phyloP scores from a whole-genome alignment of 345 rosid genomes.

The Sonneratia caseolaris region DNA sequence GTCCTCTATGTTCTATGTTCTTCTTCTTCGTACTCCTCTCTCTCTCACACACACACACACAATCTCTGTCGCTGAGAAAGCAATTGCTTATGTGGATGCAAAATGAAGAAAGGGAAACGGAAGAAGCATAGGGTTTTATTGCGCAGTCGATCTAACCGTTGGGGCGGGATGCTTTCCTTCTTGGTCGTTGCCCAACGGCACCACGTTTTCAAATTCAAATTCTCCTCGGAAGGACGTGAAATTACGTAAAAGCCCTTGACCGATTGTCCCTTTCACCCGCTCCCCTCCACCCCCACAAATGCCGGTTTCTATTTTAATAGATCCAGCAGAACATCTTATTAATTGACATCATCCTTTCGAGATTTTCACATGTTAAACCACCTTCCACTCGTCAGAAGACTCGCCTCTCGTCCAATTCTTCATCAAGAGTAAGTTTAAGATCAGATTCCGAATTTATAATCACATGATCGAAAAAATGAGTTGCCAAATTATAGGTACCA shows the following conservation, averaged over 20 bases:
- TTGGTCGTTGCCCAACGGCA: conserved; percentile 4
- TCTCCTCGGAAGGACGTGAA: background rate
- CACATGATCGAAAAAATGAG: too few species aligned
- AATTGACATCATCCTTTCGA: too few species aligned
- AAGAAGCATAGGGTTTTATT: background rate
- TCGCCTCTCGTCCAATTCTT: too few species aligned
- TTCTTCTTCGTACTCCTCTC: conserved; percentile 7
- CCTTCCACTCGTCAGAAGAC: too few species aligned
- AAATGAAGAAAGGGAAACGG: background rate
- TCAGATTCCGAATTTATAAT: too few species aligned
- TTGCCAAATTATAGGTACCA: too few species aligned
- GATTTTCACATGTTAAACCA: too few species aligned
- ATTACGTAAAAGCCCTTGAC: conserved; percentile 1
- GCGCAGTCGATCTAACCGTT: conserved; percentile 1
- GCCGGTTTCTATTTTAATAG: background rate
- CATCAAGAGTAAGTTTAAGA: too few species aligned
- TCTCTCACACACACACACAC: background rate
- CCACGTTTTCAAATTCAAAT: conserved; percentile 1
- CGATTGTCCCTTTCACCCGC: background rate
- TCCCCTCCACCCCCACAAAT: background rate
- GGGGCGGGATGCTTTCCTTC: background rate
- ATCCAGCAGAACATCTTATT: too few species aligned
- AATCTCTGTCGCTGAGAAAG: background rate
- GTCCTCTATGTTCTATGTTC: conserved; percentile 5
- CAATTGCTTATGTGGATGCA: background rate